Conservation (phyloP, 2,329 filamentous ascomycete genomes). For the Ophiostoma novo-ulmi region DNA sequence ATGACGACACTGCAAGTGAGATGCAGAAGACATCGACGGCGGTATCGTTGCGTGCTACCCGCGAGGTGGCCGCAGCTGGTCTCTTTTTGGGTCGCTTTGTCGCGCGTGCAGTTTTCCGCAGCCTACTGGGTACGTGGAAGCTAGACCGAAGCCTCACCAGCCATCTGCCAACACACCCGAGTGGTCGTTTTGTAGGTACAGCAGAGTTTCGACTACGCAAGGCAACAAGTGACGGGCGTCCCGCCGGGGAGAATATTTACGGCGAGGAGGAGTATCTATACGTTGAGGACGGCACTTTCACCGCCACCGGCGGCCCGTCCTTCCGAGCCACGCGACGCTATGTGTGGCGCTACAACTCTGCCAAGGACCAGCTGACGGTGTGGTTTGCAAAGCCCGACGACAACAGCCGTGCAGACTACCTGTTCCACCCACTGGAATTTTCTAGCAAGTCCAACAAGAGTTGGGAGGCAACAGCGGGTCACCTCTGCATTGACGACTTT, state of each 20-base stretch:
- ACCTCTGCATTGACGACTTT: slow-evolving; percentile 66
- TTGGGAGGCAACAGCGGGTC: slow-evolving; percentile 61
- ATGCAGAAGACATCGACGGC: slow-evolving; percentile 29
- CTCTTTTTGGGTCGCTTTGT: slow-evolving; percentile 49
- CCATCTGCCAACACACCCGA: slow-evolving; percentile 53
- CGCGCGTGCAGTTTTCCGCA: slow-evolving; percentile 62
- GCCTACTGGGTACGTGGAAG: slow-evolving; percentile 64
- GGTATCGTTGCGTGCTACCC: slow-evolving; percentile 42
- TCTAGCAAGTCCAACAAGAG: slow-evolving; percentile 31
- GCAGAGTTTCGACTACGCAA: slow-evolving; percentile 59
- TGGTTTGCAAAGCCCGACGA: slow-evolving; percentile 69
- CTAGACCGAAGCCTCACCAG: slow-evolving; percentile 55
- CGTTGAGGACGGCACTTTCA: slow-evolving; percentile 62
- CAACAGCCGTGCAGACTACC: slow-evolving; percentile 58
- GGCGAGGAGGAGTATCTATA: slow-evolving; percentile 60
- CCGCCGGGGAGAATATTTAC: slow-evolving; percentile 21
- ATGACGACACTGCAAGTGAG: slow-evolving; percentile 9
- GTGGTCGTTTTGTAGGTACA: slow-evolving; percentile 59
- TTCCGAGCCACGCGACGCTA: slow-evolving; percentile 63
- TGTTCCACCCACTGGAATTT: slow-evolving; percentile 72
- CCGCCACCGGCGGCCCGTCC: slow-evolving; percentile 39
- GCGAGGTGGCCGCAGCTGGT: slow-evolving; percentile 39
- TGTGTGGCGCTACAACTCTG: slow-evolving; percentile 64
- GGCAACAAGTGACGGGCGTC: slow-evolving; percentile 49
- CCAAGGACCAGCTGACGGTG: slow-evolving; percentile 56